Evolutionary conservation across 2,329 filamentous ascomycete genomes (phyloP).

Genomic region (Alternaria metachromatica): DNA sequence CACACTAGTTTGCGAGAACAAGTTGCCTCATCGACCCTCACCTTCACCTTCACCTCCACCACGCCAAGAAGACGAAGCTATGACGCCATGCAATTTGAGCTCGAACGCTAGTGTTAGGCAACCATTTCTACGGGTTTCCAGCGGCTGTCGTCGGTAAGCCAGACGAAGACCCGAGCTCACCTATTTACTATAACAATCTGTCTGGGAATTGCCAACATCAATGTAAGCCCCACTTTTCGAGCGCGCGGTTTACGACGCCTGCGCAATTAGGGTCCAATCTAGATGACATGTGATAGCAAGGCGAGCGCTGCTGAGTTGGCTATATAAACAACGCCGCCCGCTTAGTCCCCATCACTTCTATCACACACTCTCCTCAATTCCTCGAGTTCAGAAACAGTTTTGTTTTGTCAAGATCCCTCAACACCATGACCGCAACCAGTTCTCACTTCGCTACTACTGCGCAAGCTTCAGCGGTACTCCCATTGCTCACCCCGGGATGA

Average conservation of each 20-base stretch:
- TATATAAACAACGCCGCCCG: slow-evolving; percentile 10
- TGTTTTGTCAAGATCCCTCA: neutral
- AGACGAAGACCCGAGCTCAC: slow-evolving; percentile 13
- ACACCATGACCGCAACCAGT: neutral
- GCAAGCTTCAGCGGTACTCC: neutral
- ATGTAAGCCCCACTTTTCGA: slow-evolving; percentile 6
- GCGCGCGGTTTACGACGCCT: neutral
- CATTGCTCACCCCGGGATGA: neutral
- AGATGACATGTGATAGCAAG: neutral
- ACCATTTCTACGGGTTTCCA: slow-evolving; percentile 1
- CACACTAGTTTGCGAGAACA: too few relatives aligned
- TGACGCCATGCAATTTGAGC: neutral
- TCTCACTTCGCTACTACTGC: neutral
- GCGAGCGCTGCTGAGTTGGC: neutral
- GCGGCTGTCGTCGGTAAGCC: slow-evolving; percentile 8
- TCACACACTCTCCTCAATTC: neutral
- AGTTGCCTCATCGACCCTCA: too few relatives aligned
- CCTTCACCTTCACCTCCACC: neutral
- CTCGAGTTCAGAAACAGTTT: neutral
- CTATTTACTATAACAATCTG: slow-evolving; percentile 11
- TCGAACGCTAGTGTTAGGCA: slow-evolving; percentile 7
- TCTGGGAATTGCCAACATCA: slow-evolving; percentile 11
- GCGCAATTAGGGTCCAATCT: neutral
- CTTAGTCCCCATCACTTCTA: slow-evolving; percentile 1
- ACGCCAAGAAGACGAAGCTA: neutral